Evolutionary conservation across 2,329 filamentous ascomycete genomes (phyloP), one percentile per base, ranked within the genome.

Genomic region (Fusarium metavorans): DNA sequence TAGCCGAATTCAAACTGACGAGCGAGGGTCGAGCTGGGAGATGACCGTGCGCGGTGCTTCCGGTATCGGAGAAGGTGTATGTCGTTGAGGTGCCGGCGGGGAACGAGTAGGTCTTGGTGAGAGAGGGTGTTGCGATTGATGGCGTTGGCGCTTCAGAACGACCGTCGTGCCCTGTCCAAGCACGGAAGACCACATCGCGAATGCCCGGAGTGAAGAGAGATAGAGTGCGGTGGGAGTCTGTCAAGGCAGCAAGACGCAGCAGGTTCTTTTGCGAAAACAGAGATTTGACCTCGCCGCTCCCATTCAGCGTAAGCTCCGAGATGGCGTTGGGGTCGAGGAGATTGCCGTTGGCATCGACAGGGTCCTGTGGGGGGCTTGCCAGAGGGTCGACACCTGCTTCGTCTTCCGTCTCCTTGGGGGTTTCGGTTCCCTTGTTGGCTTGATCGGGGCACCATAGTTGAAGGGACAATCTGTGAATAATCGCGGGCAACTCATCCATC

Each of bases 401-500:
- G 75, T 92, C 84, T 54, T 83, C 78, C 30, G 85, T 83, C 67
- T 88, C 87, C 66, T 85, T 86, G 23, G 87, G 84, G 20, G 85
- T 81, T 41, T 90, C 81, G 2, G 76, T 86, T 67, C 88, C 89
- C 75, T 84, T 83, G 64, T 82, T 83, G 37, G 79, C 81, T 81
- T 97, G 94, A 76, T 98, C 96, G 0, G 95, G 94, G 64, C 95
- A 97, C 92, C 95, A 98, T 59, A 98, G 84, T 74, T 94, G 92
- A 67, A 98, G 86, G 0, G 96, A 98, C 23, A 99, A 85, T 61
- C 95, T 91, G 83, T 99, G 97, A 71, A 99, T 98, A 69, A 98
- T 98, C 58, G 96, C 95, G 1, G 97, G 97, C 27, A 99, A 85
- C 82, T 99, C 97, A 74, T 99, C 96, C 95, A 98, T 98, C 88